Conservation (phyloP, 345 rosid genomes). For the Euphorbia lathyris region DNA sequence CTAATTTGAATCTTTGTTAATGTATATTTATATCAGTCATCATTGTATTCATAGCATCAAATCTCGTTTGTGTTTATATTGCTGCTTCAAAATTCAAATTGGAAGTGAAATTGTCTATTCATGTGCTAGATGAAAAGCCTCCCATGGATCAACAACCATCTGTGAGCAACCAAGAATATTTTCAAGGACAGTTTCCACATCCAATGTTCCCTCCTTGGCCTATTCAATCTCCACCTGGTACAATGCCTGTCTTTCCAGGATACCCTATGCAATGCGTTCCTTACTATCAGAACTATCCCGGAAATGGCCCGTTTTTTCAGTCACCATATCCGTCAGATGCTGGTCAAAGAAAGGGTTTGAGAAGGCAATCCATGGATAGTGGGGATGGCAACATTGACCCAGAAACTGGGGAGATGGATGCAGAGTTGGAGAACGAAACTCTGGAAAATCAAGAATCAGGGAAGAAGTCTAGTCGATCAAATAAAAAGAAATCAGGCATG, state of each 20-base stretch:
- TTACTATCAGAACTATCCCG: constrained; percentile 66
- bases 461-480: constrained; percentile 44
- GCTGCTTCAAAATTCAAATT: constrained; percentile 8
- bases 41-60: constrained; percentile 4
- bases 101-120: background rate
- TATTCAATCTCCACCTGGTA: constrained; percentile 82
- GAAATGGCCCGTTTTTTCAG: constrained; percentile 56
- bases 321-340: constrained; percentile 60
- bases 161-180: constrained; percentile 51
- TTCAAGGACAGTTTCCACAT: constrained; percentile 70
- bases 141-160: constrained; percentile 47
- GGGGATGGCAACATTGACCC: constrained; percentile 40
- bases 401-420: constrained; percentile 48
- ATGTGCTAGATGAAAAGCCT: constrained; percentile 52
- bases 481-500: constrained; percentile 61
- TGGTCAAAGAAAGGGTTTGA: constrained; percentile 51
- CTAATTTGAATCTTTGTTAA: background rate
- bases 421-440: constrained; percentile 41
- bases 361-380: constrained; percentile 65
- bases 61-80: constrained; percentile 5
- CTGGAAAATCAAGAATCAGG: constrained; percentile 22
- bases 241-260: constrained; percentile 73
- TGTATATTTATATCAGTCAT: background rate
- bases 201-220: constrained; percentile 84
- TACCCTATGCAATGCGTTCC: constrained; percentile 85